Evolutionary conservation across 2,329 filamentous ascomycete genomes (phyloP), one percentile per base, ranked within the genome.

Genomic region (Colletotrichum scovillei): DNA sequence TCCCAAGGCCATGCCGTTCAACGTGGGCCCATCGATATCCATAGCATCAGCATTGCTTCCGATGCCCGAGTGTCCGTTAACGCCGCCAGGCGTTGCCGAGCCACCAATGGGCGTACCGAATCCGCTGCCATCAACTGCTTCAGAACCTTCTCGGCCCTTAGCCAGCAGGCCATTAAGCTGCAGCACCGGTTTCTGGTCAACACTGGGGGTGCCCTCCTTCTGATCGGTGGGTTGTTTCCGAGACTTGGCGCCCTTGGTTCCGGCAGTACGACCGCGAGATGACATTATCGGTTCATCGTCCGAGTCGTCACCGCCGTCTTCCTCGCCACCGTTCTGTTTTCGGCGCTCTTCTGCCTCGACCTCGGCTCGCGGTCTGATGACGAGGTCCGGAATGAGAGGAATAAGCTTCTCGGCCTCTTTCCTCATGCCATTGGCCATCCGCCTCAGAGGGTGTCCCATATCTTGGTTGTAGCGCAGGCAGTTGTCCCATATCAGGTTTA

Each of bases 261-360:
- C 94, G 19, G 95, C 94, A 81, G 96, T 98, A 57, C 97, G 92
- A 66, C 97, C 97, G 76, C 97, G 91, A 63, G 96, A 98, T 71
- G 97, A 97, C 94, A 98, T 98, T 79, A 99, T 98, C 9, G 97
- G 97, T 83, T 98, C 95, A 80, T 98, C 96, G 79, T 98, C 96
- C 77, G 95, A 98, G 82, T 98, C 96, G 72, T 98, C 96, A 32
- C 90, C 94, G 52, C 88, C 94, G 77, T 96, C 95, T 76, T 94
- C 91, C 74, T 95, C 93, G 58, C 93, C 93, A 63, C 97, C 95
- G 74, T 95, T 94, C 78, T 97, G 94, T 80, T 97, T 93, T 74
- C 95, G 90, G 67, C 96, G 91, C 82, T 93, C 92, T 77, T 97
- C 94, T 19, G 94, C 94, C 83, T 99, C 97, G 7, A 98, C 95